Base-by-base conservation (phyloP, 116 monocot species). In the Trichopus zeylanicus region DNA sequence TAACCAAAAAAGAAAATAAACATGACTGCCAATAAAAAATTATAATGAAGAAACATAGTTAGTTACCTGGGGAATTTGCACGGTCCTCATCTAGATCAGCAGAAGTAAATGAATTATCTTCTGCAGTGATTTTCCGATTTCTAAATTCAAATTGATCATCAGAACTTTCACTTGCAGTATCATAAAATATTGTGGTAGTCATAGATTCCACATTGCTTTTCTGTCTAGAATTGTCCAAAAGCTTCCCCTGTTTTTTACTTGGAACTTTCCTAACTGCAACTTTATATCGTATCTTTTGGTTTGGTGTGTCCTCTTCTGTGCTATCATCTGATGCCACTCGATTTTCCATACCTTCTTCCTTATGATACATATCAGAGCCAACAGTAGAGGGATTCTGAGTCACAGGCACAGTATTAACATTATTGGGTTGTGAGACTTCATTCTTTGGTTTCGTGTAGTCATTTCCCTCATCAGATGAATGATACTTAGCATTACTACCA, bases 181-280 rank as follows among this genome's bases (percentile, higher is more conserved):
- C 65, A 70, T 68, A 13, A 55, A 65, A 68, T 11, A 69, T 74
- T 24, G 64, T 26, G 13, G 57, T 61, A 53, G 83, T 54, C n/a
- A 60, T 42, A 62, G 27, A 37, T 39, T 64, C 33, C 2, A 46
- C 35, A 46, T 16, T 60, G n/a, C 55, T 64, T 64, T 68, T 64
- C 56, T 60, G 28, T 4, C 48, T 61, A 31, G 70, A 65, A 34
- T 61, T 65, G 16, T 46, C 25, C 13, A 48, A 6, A 39, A 29
- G 28, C 31, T 69, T 37, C 22, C 25, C 53, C 35, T 22, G 52
- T 33, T 49, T 68, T 51, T 48, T 75, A 31, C 25, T 65, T 53
- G 72, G 69, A 54, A 69, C 60, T 34, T 84, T 84, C 51, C 79
- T 77, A 32, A 79, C 84, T 28, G 80, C 75, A 53, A 79, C 49